Base-by-base conservation (phyloP, 2,329 filamentous ascomycete species). In the Colletotrichum tanaceti region DNA sequence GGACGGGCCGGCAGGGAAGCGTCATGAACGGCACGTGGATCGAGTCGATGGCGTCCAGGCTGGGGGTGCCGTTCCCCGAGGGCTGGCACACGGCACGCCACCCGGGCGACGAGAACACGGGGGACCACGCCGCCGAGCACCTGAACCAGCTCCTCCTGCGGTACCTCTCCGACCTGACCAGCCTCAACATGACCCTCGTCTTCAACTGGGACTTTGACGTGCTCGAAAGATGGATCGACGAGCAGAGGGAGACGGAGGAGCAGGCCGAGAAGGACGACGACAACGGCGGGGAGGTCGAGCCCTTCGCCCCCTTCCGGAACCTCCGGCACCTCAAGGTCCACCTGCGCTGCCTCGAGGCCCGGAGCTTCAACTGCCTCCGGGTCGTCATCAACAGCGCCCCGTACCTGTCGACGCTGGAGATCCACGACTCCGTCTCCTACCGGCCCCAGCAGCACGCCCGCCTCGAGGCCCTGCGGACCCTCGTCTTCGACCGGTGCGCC, bases 61-160 rank as follows among this genome's bases (percentile, higher is more conserved):
- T 64, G 5, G 46, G 46, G 1, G 38, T 64, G 53, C 22, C 22
- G 11, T 44, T 64, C 3, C 38, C 35, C 1, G 20, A 44, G 2
- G 44, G n/a, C 24, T 64, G 46, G 62, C 35, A 52, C 24, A 9
- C 18, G 3, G 28, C 28, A 5, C 4, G 22, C 5, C 53, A 18
- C 2, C 10, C 4, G 18, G 32, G 32, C 20, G 32, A 35, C 32
- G 35, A 53, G 32, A 53, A 32, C 4, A 38, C 38, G 11, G 18
- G 24, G 44, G 62, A 64, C 6, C 54, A 38, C 13, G 24, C 49
- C 14, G 13, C 39, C 4, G 46, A 59, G 11, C 55, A 24, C 18
- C 13, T n/a, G 6, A 44, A 44, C 14, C 54, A 59, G 35, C 38
- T 64, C 7, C 46, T 58, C 9, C 6, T 64, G 14, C 24, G 46